Conservation (phyloP, 148 eudicot species). For the Vaccinium macrocarpon region DNA sequence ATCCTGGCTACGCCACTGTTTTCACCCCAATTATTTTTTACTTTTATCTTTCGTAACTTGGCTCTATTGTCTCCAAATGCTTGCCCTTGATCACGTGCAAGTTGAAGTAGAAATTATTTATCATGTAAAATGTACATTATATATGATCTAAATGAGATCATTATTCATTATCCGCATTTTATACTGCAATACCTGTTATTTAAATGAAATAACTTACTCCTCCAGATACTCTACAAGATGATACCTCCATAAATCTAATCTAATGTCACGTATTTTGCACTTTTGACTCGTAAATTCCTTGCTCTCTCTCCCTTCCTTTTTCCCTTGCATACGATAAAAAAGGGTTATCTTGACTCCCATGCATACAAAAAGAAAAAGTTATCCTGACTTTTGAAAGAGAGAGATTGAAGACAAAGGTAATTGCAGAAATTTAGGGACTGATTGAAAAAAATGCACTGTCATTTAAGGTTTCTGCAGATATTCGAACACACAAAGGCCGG, state of each 20-base stretch:
- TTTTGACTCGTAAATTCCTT: neutral
- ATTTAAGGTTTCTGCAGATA: neutral
- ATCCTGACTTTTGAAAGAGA: neutral
- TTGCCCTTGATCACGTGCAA: neutral
- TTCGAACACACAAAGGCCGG: neutral
- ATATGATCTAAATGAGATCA: too few species aligned
- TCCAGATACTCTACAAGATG: neutral
- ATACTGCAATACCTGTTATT: too few species aligned
- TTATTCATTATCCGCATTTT: too few species aligned
- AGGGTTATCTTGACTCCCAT: neutral
- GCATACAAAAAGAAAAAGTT: neutral
- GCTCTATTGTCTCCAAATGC: neutral
- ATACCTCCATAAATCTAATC: too few species aligned
- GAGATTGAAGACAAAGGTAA: neutral
- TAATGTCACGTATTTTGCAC: neutral
- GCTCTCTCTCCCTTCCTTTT: neutral
- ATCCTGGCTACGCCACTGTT: too few species aligned
- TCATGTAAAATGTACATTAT: too few species aligned
- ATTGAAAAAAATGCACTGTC: neutral
- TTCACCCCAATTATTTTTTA: neutral
- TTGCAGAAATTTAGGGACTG: neutral
- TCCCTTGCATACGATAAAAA: neutral
- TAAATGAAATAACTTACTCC: neutral
- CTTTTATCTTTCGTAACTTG: neutral
- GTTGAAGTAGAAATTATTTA: too few species aligned